Base-by-base conservation (phyloP, 2,329 filamentous ascomycete species). In the Aspergillus ochraceus region DNA sequence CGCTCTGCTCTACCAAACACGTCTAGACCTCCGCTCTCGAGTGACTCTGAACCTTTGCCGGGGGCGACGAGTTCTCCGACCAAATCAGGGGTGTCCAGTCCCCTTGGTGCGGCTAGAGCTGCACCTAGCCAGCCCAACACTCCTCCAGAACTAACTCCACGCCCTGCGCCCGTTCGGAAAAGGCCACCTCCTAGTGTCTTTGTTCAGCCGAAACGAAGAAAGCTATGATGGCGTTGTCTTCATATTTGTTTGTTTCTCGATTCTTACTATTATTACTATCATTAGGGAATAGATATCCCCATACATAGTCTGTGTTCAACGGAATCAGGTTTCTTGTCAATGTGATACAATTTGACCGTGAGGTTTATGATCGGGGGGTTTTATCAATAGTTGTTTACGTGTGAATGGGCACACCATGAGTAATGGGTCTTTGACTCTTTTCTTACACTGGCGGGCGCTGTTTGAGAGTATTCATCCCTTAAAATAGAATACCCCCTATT, bases 181-280 rank as follows among this genome's bases (percentile, higher is more conserved):
- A 64, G 73, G 49, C 68, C 71, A 5, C 61, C 68, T 20, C 70
- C 71, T 5, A 74, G 66, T 57, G 61, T 71, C 3, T 72, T 75
- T 54, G 70, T 75, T 36, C 71, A 67, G 45, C 70, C 72, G 2
- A 75, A 73, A 59, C 70, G 68, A 36, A 69, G 63, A 47, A 70
- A 64, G 22, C 47, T 68, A 14, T 60, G 59, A n/a, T 72, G 60
- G 68, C 29, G 17, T 19, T 26, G 20, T 46, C 52, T 30, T 29
- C 6, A 8, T 26, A 29, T 36, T 42, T n/a, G 30, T 42, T 42
- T 14, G 36, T 49, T 32, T 24, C 19, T 24, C 26, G 20, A 30
- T 36, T 22, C 6, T 42, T 45, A n/a, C 11, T 29, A 19, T 45
- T 22, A 14, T 20, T 20, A n/a, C 6, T 6, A 19, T 24, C 24